Conservation (phyloP, 768 basidiomycete genomes). For the Sporobolomyces roseus region DNA sequence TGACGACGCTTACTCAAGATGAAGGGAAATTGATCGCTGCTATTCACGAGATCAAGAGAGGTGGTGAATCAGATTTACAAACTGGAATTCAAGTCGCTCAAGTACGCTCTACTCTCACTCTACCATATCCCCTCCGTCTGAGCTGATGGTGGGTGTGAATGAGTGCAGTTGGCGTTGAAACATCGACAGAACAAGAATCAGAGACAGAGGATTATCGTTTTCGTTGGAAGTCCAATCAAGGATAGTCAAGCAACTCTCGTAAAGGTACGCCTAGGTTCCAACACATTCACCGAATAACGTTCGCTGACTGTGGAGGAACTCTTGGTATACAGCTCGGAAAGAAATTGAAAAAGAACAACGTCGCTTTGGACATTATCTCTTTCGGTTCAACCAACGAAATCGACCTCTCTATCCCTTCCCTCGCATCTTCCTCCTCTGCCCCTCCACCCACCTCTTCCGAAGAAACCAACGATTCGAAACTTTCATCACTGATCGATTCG, state of each 20-base stretch:
- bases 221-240: conserved; percentile 80
- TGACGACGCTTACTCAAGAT: conserved; percentile 93
- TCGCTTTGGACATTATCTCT: conserved; percentile 82
- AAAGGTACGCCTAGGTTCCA: conserved; percentile 40
- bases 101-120: conserved; percentile 26
- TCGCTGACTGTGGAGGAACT: no score
- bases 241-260: conserved; percentile 63
- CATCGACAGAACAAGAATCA: conserved; percentile 98
- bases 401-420: conserved; percentile 85
- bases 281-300: no score
- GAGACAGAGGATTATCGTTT: conserved; percentile 89
- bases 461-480: conserved; percentile 62
- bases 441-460: neutral
- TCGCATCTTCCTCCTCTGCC: conserved; percentile 64
- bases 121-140: no score
- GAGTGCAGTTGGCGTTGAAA: conserved; percentile 80
- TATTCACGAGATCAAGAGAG: conserved; percentile 70
- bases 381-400: conserved; percentile 69
- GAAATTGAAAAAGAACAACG: conserved; percentile 99
- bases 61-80: conserved; percentile 76
- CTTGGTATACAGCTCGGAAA: conserved; percentile 88
- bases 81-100: conserved; percentile 92
- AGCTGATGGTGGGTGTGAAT: no score
- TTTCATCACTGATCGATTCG: conserved; percentile 77
- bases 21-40: conserved; percentile 83